A percentile compares a stretch with the other conserved stretches of the same genome.
Conservation (phyloP, 352 stramenopile genomes). For the Globisporangium rhizosaccharum region DNA sequence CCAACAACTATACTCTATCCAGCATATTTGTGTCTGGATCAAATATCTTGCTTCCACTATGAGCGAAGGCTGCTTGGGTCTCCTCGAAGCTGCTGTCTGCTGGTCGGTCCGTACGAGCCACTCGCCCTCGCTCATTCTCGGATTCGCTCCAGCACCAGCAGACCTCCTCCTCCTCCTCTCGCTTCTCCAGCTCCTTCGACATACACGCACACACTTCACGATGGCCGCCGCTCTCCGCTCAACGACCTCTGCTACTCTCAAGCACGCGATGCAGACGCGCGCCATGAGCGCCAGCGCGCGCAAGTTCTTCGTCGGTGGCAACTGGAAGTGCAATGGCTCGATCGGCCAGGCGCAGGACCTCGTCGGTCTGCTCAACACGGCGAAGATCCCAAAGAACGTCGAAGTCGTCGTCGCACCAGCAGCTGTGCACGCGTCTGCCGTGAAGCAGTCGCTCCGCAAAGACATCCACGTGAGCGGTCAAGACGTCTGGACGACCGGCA, state of each 20-base stretch:
- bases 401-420: conserved; percentile 97
- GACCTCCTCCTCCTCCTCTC: conserved; percentile 6
- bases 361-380: conserved; percentile 80
- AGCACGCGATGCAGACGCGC: conserved; percentile 35
- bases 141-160: conserved; percentile 17
- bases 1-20: too few relatives aligned
- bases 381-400: conserved; percentile 67
- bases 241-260: conserved; percentile 16
- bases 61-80: neutral
- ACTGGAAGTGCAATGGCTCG: conserved; percentile 98
- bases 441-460: conserved; percentile 51
- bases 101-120: too few relatives aligned
- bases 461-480: conserved; percentile 86
- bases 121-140: too few relatives aligned
- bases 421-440: conserved; percentile 83
- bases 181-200: neutral
- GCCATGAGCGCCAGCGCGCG: conserved; percentile 61
- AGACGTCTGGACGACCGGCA: conserved; percentile 93
- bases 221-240: conserved; percentile 27
- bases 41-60: too few relatives aligned
- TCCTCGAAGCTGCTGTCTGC: too few relatives aligned
- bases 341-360: conserved; percentile 58
- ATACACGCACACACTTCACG: neutral
- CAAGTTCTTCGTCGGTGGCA: conserved; percentile 99
- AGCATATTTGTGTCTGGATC: too few relatives aligned